These are phyloP conservation scores for Chrysanthemum lavandulifolium DNA, from an alignment of 129 eudicot genomes.

Conservation along the genomic window DNA sequence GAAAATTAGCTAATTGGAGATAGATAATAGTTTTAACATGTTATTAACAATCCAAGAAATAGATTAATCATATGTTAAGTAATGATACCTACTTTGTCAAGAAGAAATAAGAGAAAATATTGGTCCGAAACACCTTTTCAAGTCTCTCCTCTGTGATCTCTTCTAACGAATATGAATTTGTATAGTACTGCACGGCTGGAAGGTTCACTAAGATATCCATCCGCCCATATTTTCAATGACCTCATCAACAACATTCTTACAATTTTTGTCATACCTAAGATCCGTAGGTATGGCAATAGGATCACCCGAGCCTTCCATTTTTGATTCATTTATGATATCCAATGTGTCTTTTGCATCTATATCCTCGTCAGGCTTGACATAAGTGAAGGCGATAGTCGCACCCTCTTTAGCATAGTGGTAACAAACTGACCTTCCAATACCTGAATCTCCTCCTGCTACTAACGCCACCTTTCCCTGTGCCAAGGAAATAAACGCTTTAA, in stretches of 20 bases:
- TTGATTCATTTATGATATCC: constrained; percentile 38
- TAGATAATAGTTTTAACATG: too few relatives aligned
- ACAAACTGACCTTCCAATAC: constrained; percentile 77
- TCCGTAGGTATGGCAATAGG: constrained; percentile 58
- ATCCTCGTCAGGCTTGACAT: constrained; percentile 71
- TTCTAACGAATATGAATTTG: constrained; percentile 33
- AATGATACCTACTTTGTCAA: constrained; percentile 39
- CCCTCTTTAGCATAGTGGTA: constrained; percentile 61
- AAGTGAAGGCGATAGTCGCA: constrained; percentile 80
- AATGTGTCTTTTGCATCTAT: constrained; percentile 67
- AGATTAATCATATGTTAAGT: too few relatives aligned
- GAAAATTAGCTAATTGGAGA: too few relatives aligned
- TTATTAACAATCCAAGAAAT: too few relatives aligned
- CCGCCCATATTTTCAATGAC: constrained; percentile 52
- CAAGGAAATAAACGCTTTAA: background rate
- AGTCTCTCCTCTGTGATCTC: constrained; percentile 72
- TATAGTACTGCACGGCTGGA: constrained; percentile 63
- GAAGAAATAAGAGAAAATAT: constrained; percentile 65
- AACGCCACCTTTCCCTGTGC: constrained; percentile 73
- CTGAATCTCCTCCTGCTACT: constrained; percentile 85
- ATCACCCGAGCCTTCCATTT: constrained; percentile 47
- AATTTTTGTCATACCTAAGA: constrained; percentile 61
- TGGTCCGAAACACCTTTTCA: constrained; percentile 75
- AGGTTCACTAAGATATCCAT: constrained; percentile 71
- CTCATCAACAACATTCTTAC: constrained; percentile 62